Percentiles rank a stretch among this genome's conserved stretches.
phyloP scores from a whole-genome alignment of 78 protist genomes.

The Dictyostelium discoideum region dicty_2.7 NC_007090.3:5315501-5316000 shows the following conservation, averaged over 20 bases:
- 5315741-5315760: background rate
- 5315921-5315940: background rate
- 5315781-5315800: constrained; percentile 16
- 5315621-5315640: background rate
- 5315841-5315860: constrained; percentile 7
- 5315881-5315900: background rate
- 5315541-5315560: background rate
- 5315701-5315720: background rate
- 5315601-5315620: background rate
- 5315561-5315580: background rate
- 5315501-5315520: background rate
- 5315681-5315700: background rate
- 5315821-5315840: constrained; percentile 32
- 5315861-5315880: background rate
- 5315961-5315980: background rate
- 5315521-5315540: background rate
- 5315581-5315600: background rate
- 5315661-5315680: background rate
- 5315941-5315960: background rate
- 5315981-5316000: background rate
- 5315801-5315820: constrained; percentile 39
- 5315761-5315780: background rate
- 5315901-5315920: background rate
- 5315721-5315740: constrained; percentile 1
- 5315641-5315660: background rate